Base-by-base conservation (phyloP, 1,139 yeast species). In the Torulaspora globosa region DNA sequence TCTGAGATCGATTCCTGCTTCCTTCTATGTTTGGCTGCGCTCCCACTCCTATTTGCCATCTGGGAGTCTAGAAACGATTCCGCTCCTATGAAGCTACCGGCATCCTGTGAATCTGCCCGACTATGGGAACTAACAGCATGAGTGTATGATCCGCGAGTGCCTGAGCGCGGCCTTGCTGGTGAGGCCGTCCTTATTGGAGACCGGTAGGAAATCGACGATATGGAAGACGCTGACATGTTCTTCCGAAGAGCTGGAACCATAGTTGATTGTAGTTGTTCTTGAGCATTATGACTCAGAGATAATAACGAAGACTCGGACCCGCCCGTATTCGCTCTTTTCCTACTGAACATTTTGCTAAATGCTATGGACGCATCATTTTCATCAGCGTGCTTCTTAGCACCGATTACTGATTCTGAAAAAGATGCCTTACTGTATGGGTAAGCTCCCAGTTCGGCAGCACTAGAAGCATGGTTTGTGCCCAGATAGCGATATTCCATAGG, bases 341-440 rank as follows among this genome's bases (percentile, higher is more conserved):
- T 58, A 15, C 58, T 53, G 46, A 64, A 61, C 55, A 64, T 55
- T 44, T 62, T 64, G 41, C 62, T 63, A 34, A 65, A 65, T 41
- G 67, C 69, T 27, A 63, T 55, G 6, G 66, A 60, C 2, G 69
- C 69, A 52, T 65, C 69, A 47, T 63, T 64, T 34, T 63, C 67
- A 39, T 61, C 66, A 36, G 35, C 43, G 23, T 36, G 38, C 31
- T 39, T 45, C 16, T 38, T 36, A 15, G 36, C 41, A 24, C 28
- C 18, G n/a, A 35, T 19, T 19, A 43, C 28, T 8, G 43, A 40
- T 35, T 44, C 50, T 24, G 47, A 15, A 12, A 26, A 18, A 21
- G 19, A 18, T 11, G 30, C 18, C 24, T 35, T 35, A 14, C 35
- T 16, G 24, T 41, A 24, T 24, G 44, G 16, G 27, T 24, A 36